Evolutionary conservation across 2,329 filamentous ascomycete genomes (phyloP), one percentile per base, ranked within the genome.

Genomic region (Didymella exigua): DNA sequence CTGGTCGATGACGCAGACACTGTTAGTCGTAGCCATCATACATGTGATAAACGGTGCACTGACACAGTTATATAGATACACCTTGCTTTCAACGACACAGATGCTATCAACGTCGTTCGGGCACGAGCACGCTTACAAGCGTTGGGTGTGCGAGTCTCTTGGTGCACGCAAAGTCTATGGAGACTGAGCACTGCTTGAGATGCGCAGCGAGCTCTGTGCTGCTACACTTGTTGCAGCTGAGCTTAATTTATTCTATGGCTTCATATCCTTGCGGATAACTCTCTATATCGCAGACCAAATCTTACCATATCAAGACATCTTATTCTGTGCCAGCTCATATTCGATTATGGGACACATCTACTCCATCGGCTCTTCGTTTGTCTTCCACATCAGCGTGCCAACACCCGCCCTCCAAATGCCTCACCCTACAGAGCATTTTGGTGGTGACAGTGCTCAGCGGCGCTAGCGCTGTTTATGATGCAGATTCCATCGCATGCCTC

Each of bases 91-190:
- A 24, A 46, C 13, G 56, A 56, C 5, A 36, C 43, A 4, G 49
- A 59, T 30, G 38, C 45, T 10, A 21, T 27, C 6, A 56, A 62
- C 11, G 18, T 67, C 10, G 31, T 24, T 11, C 37, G 26, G 9
- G 54, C 55, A 27, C 63, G 59, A 27, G 37, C 24, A 6, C 41
- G 43, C 11, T 34, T 70, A 10, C 55, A 57, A 27, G 40, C 27
- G 3, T 36, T 65, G 18, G 60, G 65, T 8, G 53, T 68, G 8
- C 49, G 49, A 31, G 64, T 65, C 9, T 51, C 51, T 21, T 70
- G 67, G 67, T 58, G 52, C 36, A 67, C 65, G 11, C 60, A 68
- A 36, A 44, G 24, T 4, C 6, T 9, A 16, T 51, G 36, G 45
- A 4, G n/a, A 10, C 30, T 23, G 9, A 10, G 24, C 14, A 18